phyloP scores from a whole-genome alignment of 75 land plant species.

The Adiantum capillusveneris region DNA sequence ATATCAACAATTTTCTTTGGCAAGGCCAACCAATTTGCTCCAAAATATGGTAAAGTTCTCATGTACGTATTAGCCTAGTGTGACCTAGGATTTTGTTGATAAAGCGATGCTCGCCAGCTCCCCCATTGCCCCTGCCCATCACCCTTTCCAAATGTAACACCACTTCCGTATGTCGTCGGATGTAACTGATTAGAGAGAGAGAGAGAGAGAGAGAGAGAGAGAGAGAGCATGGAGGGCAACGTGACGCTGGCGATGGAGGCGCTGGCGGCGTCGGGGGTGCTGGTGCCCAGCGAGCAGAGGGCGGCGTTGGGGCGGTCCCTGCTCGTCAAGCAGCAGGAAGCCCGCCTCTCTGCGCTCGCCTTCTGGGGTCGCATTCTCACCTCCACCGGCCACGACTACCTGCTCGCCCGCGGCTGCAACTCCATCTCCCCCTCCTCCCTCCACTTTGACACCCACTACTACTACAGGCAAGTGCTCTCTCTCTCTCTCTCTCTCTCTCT shows the following conservation, averaged over 20 bases:
- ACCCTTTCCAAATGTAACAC: no score
- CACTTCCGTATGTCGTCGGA: no score
- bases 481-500: slow-evolving; percentile 1
- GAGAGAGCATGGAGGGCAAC: background rate
- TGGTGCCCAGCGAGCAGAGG: slow-evolving; percentile 27
- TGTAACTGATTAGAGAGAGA: no score
- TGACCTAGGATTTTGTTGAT: no score
- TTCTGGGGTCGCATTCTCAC: slow-evolving; percentile 35
- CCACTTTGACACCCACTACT: slow-evolving; percentile 16
- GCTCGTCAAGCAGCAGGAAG: slow-evolving; percentile 25
- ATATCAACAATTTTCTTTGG: no score
- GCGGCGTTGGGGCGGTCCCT: slow-evolving; percentile 25
- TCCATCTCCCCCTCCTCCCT: slow-evolving; percentile 11
- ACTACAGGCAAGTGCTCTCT: slow-evolving; percentile 24
- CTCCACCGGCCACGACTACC: slow-evolving; percentile 25
- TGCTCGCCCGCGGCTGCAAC: slow-evolving; percentile 27
- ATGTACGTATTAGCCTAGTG: no score
- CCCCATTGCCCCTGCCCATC: no score
- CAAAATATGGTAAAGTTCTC: no score
- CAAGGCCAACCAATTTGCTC: no score
- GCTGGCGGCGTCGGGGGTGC: slow-evolving; percentile 21
- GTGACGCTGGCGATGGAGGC: slow-evolving; percentile 18
- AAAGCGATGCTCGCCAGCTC: no score
- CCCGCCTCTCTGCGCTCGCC: slow-evolving; percentile 20
- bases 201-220: background rate